Evolutionary conservation across 805 yeast species (phyloP).

Genomic region (Kuraishia hungarica): DNA sequence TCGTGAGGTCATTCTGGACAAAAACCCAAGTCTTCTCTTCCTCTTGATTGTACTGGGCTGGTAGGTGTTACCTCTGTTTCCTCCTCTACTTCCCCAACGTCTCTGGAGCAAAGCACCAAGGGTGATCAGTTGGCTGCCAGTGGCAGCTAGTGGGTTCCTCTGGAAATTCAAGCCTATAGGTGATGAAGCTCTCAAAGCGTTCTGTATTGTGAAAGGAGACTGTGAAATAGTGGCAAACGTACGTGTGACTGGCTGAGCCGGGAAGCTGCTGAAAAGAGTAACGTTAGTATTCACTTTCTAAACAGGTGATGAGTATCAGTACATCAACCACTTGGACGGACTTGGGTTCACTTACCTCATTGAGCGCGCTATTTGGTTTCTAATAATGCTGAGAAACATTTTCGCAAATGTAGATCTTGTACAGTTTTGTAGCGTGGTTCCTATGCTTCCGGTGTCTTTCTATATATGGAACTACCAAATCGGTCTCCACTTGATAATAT

Average conservation of each 20-base stretch:
- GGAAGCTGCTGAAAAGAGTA: neutral
- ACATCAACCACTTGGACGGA: too few relatives aligned
- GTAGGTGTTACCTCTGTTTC: conserved; percentile 87
- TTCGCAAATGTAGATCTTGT: neutral
- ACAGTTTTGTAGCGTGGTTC: neutral
- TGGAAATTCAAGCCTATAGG: neutral
- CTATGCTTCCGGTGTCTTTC: neutral
- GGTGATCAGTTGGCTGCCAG: neutral
- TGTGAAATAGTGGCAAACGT: neutral
- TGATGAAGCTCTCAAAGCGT: neutral
- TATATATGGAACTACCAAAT: neutral
- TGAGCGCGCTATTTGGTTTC: neutral
- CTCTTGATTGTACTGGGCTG: conserved; percentile 90
- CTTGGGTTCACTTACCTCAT: neutral
- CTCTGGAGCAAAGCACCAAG: conserved; percentile 11
- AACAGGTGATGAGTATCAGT: neutral
- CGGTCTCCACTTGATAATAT: too few relatives aligned
- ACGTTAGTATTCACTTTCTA: neutral
- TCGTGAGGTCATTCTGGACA: conserved; percentile 69
- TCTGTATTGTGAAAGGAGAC: neutral
- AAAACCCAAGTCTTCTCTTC: conserved; percentile 83
- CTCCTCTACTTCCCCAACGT: conserved; percentile 43
- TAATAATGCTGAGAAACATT: neutral
- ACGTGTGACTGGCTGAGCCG: neutral
- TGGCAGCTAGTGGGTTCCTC: neutral